Evolutionary conservation across 83 land plant species (phyloP).

Genomic region (Picea mariana): DNA sequence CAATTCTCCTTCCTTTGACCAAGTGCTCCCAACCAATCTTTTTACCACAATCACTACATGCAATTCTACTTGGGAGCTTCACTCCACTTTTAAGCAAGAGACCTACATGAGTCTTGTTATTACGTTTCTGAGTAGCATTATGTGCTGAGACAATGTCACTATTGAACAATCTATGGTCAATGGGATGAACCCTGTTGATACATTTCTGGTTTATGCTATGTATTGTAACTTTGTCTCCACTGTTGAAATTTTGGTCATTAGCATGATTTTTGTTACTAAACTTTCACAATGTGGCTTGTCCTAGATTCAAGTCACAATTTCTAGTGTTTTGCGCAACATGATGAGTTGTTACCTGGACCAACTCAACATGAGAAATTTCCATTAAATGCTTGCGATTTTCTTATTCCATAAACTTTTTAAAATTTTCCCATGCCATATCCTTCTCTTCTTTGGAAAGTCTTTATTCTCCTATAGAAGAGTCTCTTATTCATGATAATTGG

Average conservation of each 20-base stretch:
- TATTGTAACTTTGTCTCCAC: not conserved
- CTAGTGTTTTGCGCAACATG: not conserved
- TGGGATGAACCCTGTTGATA: not conserved
- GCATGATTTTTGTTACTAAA: not conserved
- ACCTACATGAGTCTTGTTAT: conserved; percentile 7
- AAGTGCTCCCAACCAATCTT: conserved; percentile 12
- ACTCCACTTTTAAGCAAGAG: not conserved
- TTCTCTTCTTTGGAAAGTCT: conserved; percentile 92
- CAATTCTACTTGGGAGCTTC: not conserved
- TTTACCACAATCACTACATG: conserved; percentile 7
- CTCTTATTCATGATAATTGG: conserved; percentile 91
- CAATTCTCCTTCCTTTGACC: not conserved
- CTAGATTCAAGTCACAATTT: not conserved
- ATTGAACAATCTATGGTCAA: not conserved
- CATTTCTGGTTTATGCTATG: conserved; percentile 7
- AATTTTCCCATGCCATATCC: conserved; percentile 84
- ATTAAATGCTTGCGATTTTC: conserved; percentile 32
- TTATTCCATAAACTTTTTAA: conserved; percentile 52
- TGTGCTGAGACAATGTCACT: not conserved
- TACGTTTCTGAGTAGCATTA: not conserved
- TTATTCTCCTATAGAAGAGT: conserved; percentile 90
- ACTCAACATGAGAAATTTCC: not conserved
- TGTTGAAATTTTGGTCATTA: not conserved
- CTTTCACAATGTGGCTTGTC: not conserved
- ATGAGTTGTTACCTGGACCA: not conserved